phyloP scores from a whole-genome alignment of 306 rosid species.

The Cucumis hystrix region DNA sequence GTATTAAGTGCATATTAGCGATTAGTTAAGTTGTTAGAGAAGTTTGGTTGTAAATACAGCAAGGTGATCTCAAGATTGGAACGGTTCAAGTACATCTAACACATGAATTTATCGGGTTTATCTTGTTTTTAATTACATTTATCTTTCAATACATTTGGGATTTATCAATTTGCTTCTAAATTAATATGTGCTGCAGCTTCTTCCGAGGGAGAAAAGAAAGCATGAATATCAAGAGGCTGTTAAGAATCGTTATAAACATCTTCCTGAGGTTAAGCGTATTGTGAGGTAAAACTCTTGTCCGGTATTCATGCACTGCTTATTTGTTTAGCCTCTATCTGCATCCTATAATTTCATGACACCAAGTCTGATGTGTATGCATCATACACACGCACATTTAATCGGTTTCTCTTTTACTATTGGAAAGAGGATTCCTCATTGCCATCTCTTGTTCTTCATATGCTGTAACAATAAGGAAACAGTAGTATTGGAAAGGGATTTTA shows the following conservation, averaged over 20 bases:
- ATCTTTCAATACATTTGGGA: no score
- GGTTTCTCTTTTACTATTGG: not conserved
- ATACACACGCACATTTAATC: not conserved
- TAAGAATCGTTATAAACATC: slow-evolving; percentile 74
- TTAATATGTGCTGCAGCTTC: slow-evolving; percentile 37
- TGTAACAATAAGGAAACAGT: no score
- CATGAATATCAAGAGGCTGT: slow-evolving; percentile 76
- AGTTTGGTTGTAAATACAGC: no score
- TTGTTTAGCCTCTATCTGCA: not conserved
- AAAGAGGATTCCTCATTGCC: not conserved
- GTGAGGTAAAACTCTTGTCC: slow-evolving; percentile 31
- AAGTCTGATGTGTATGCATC: not conserved
- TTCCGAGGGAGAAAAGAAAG: slow-evolving; percentile 75
- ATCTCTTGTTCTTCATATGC: not conserved
- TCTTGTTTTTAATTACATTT: no score
- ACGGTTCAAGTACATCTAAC: no score
- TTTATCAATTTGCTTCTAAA: not conserved
- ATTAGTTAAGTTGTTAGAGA: no score
- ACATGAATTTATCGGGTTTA: no score
- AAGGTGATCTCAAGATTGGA: no score
- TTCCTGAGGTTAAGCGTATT: slow-evolving; percentile 76
- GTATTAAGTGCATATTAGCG: no score
- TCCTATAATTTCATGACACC: not conserved
- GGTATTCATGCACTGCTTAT: not conserved
- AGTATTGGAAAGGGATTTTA: not conserved